Evolutionary conservation across 108 stramenopile genomes (phyloP).

Genomic region (Aurantiochytrium sp.): DNA sequence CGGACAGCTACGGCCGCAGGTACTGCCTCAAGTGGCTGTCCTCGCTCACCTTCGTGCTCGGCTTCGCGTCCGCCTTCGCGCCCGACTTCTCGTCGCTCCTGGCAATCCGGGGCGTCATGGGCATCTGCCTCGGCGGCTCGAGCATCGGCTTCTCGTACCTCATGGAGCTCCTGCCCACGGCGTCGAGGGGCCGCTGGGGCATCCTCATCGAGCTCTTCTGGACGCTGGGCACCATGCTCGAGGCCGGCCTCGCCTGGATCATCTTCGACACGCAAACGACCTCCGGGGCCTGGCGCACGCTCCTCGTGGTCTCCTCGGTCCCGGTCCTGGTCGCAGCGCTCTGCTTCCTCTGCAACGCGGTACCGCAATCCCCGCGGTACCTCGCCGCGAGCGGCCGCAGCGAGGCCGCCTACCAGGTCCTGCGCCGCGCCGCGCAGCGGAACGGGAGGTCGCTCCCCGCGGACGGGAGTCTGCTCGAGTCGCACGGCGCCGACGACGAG

Average conservation of each 20-base stretch:
- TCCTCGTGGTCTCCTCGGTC: background rate
- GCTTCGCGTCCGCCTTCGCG: background rate
- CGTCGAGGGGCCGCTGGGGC: slow-evolving; percentile 9
- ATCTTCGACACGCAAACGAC: background rate
- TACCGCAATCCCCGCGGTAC: background rate
- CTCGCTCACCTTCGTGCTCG: background rate
- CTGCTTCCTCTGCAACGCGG: slow-evolving; percentile 20
- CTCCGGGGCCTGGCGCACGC: background rate
- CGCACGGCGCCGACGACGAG: background rate
- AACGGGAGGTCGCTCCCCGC: background rate
- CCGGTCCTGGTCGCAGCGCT: background rate
- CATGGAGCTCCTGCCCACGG: slow-evolving; percentile 31
- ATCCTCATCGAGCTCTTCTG: slow-evolving; percentile 28
- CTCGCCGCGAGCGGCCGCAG: background rate
- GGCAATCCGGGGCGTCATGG: background rate
- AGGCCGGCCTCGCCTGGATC: background rate
- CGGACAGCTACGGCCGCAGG: slow-evolving; percentile 10
- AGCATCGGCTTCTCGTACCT: slow-evolving; percentile 27
- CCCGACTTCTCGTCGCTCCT: background rate
- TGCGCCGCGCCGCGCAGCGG: background rate
- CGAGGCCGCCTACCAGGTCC: background rate
- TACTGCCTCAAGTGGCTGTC: background rate
- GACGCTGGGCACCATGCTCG: slow-evolving; percentile 1
- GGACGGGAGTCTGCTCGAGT: background rate
- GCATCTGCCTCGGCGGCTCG: slow-evolving; percentile 30